A percentile compares a stretch with the other conserved stretches of the same genome.
Conservation (phyloP, 306 rosid species). For the Cicer arietinum region DNA sequence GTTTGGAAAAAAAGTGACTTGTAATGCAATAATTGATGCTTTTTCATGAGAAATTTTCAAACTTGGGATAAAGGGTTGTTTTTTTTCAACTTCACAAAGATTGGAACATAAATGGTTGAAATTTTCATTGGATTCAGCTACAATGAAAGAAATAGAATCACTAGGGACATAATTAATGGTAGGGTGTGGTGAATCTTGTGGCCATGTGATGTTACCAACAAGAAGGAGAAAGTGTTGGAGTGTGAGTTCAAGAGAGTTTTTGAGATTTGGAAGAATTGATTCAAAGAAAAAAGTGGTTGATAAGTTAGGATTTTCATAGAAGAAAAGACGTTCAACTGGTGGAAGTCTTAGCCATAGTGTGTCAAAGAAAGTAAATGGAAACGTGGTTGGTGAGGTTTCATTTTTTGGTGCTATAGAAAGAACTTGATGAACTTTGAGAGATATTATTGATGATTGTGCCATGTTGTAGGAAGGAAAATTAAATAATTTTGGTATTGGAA, state of each 20-base stretch:
- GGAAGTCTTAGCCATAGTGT: conserved; percentile 12
- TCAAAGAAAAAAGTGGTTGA: conserved; percentile 24
- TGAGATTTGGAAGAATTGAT: conserved; percentile 49
- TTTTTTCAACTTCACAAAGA: not conserved
- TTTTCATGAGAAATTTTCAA: conserved; percentile 10
- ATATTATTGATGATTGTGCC: not conserved
- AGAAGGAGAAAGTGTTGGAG: conserved; percentile 45
- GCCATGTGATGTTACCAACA: conserved; percentile 48
- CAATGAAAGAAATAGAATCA: conserved; percentile 35
- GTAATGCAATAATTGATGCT: conserved; percentile 39
- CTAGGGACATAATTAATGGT: conserved; percentile 37
- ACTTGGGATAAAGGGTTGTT: conserved; percentile 36
- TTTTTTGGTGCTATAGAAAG: conserved; percentile 18
- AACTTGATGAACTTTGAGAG: conserved; percentile 14
- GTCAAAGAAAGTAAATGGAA: conserved; percentile 48
- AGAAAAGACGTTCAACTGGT: conserved; percentile 30
- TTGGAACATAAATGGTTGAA: conserved; percentile 37
- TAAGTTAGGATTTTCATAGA: conserved; percentile 21
- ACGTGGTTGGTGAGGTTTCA: not conserved
- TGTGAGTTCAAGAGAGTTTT: conserved; percentile 45
- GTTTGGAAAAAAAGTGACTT: conserved; percentile 51
- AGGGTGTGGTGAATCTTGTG: conserved; percentile 29
- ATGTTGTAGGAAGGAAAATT: not conserved
- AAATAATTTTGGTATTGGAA: not conserved
- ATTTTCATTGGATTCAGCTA: conserved; percentile 48